Evolutionary conservation across 2,329 filamentous ascomycete genomes (phyloP), one percentile per base, ranked within the genome.

Genomic region (Chaetomiaceae sp.): DNA sequence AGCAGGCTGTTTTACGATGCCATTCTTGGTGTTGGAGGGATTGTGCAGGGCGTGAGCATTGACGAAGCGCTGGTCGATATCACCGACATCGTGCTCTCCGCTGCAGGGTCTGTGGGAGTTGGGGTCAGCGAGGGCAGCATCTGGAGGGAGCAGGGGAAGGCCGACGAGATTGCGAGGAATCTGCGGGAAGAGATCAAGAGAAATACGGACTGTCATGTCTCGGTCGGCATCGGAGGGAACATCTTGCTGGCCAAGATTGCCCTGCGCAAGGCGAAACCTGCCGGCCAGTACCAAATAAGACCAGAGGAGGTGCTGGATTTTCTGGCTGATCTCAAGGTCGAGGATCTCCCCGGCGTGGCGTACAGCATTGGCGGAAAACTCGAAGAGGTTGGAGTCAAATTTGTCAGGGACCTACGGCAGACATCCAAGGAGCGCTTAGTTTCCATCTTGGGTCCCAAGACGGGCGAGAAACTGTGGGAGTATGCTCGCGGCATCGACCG

Each of bases 31-130:
- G 77, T 91, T 8, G 90, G 87, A 17, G 92, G 91, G 1, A 71
- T 89, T 17, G 90, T 97, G 0, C 94, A 99, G 67, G 97, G 94
- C 64, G 92, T 99, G 48, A 97, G 94, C 65, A 88, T 99, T 42
- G 95, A 99, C 61, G 95, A 99, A 70, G 94, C 91, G 1, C 78
- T 99, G 7, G 73, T 99, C 15, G 94, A 99, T 68, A 80, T 91
- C 31, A 94, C 89, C 3, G 74, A 75, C 3, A 71, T 88, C 3
- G 88, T 94, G 55, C 72, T 90, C 40, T 73, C 78, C 12, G 79
- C 78, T 14, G 79, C 82, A 11, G 84, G 82, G 2, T 88, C 86
- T 1, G 80, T 87, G 61, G 89, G 87, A 1, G 73, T 75, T 20
- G 80, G 78, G 1, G 66, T 84, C 4, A 78, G 80, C 8, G 87